These are phyloP conservation scores for Beauveria varroae DNA, from an alignment of 2,329 filamentous ascomycete genomes.

Conservation along the genomic window DNA sequence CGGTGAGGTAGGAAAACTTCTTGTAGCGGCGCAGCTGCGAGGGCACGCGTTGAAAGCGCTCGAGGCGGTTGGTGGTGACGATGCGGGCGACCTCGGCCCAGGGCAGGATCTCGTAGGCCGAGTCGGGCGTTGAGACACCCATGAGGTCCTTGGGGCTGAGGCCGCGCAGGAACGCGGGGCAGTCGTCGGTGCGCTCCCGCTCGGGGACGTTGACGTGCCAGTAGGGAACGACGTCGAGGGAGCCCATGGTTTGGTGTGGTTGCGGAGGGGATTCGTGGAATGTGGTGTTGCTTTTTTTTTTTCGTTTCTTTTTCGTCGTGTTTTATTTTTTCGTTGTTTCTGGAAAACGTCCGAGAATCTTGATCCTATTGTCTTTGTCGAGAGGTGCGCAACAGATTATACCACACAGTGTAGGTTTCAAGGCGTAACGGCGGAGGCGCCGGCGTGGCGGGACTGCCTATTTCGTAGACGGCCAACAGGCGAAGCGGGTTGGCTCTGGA, in stretches of 20 bases:
- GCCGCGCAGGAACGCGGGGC: slow-evolving; percentile 62
- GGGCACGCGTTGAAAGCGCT: slow-evolving; percentile 68
- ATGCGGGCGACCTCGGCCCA: slow-evolving; percentile 66
- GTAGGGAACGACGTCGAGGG: slow-evolving; percentile 44
- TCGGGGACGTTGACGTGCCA: slow-evolving; percentile 77
- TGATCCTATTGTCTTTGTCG: not conserved
- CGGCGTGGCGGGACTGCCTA: slow-evolving; percentile 6
- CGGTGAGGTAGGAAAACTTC: slow-evolving; percentile 57
- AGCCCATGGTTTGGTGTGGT: slow-evolving; percentile 27
- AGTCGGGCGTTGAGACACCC: slow-evolving; percentile 66
- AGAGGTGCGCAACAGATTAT: not conserved
- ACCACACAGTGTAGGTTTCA: not conserved
- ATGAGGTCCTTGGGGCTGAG: slow-evolving; percentile 58
- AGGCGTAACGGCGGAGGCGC: not conserved
- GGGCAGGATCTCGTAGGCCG: slow-evolving; percentile 50
- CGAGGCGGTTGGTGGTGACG: slow-evolving; percentile 58
- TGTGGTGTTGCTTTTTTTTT: not conserved
- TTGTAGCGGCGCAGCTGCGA: slow-evolving; percentile 73
- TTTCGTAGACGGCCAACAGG: not conserved
- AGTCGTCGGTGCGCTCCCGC: slow-evolving; percentile 53
- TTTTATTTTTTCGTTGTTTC: not conserved
- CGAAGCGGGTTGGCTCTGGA: not conserved
- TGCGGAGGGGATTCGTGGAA: not conserved
- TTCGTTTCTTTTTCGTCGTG: not conserved
- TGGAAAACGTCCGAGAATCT: no score